Evolutionary conservation across 129 eudicot species (phyloP).

Genomic region (Flaveria linearis): DNA sequence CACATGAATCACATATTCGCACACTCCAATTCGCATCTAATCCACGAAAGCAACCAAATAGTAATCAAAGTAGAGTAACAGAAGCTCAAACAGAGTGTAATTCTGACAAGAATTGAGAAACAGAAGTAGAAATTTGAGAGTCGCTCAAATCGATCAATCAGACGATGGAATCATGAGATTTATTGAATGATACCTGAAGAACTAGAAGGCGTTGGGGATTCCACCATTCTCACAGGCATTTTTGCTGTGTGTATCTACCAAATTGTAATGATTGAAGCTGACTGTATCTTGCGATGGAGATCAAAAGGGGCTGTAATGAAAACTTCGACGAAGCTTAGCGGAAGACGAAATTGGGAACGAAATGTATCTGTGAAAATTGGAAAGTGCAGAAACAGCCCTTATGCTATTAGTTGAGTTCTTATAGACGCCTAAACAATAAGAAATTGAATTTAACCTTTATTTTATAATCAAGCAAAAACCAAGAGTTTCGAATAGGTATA

Average conservation of each 20-base stretch:
- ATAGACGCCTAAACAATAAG: no score
- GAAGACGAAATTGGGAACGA: conserved; percentile 13
- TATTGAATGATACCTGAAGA: conserved; percentile 47
- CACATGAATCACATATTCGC: not conserved
- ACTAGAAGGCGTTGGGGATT: conserved; percentile 56
- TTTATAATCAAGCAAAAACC: no score
- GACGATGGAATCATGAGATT: not conserved
- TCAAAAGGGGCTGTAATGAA: conserved; percentile 15
- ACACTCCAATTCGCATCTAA: conserved; percentile 15
- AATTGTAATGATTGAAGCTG: conserved; percentile 4
- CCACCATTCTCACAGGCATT: conserved; percentile 79
- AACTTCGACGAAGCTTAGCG: conserved; percentile 2
- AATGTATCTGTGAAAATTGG: not conserved
- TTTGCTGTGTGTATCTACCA: conserved; percentile 19
- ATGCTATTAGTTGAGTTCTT: not conserved
- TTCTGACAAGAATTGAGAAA: not conserved
- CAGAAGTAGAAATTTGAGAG: not conserved
- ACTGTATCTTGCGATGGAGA: conserved; percentile 23
- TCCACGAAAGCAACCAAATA: conserved; percentile 14
- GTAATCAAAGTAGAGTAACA: not conserved
- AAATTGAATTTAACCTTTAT: no score
- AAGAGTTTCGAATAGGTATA: no score
- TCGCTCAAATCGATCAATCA: not conserved
- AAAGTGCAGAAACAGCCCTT: conserved; percentile 11
- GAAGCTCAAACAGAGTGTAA: conserved; percentile 18